Base-by-base conservation (phyloP, 1,284 basidiomycete species). In the Meripilus lineatus region DNA sequence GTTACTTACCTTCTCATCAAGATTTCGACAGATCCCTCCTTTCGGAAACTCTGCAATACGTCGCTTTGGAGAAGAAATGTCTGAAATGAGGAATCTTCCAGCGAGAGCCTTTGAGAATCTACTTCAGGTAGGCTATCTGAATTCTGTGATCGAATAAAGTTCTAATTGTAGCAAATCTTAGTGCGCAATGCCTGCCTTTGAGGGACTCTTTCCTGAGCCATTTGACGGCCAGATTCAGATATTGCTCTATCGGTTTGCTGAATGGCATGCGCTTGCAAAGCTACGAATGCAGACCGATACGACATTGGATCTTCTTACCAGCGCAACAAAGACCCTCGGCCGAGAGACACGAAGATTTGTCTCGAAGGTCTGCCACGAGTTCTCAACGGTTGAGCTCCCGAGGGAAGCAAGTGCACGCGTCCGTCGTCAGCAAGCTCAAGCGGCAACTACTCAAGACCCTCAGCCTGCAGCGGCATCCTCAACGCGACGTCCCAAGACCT, bases 201-300 rank as follows among this genome's bases (percentile, higher is more conserved):
- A 65, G 38, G 62, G 61, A 0, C 50, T 66, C 1, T 38, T 65
- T 7, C 48, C 46, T 1, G 42, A 46, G 2, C 45, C 5, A 3
- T 53, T 60, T 35, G 50, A 63, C 35, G 34, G 40, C 1, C 25
- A 20, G 2, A 44, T 63, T 3, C 24, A 46, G 8, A 39, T 50
- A 2, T 45, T 66, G 0, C 49, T 66, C 0, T 64, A 50, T 47
- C 17, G 32, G 1, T 21, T 56, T 4, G 52, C 52, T 1, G 32
- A 54, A 10, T 61, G 59, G 58, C 63, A 65, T 40, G 56, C 49
- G 1, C 36, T 61, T 1, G 59, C 59, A 0, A 64, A 65, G 44
- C 47, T 64, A 17, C 53, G 58, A 2, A 44, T 63, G 28, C 62
- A 64, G 36, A 62, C 59, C 3, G 54, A 59, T 4, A 38, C 24